Conservation (phyloP, 2,329 filamentous ascomycete genomes). For the Pseudofabraea citricarpa region DNA sequence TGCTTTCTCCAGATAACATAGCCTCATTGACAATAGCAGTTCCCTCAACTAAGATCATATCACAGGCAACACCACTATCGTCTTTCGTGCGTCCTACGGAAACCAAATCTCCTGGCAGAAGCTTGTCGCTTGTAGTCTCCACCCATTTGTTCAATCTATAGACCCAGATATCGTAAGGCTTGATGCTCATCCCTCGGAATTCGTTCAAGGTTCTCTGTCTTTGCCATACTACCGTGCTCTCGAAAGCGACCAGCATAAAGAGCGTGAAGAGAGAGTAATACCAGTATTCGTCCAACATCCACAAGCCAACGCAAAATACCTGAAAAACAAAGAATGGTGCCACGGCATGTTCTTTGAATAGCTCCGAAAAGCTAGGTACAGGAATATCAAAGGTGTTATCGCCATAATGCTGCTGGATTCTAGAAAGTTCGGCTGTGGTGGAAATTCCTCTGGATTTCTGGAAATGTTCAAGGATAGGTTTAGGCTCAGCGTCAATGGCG, state of each 20-base stretch:
- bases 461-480: constrained; percentile 72
- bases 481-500: constrained; percentile 78
- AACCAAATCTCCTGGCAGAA: constrained; percentile 88
- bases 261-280: constrained; percentile 99
- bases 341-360: constrained; percentile 97
- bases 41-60: constrained; percentile 92
- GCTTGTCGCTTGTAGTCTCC: constrained; percentile 83
- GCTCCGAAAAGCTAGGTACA: constrained; percentile 88
- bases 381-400: constrained; percentile 96
- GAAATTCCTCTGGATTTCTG: constrained; percentile 75
- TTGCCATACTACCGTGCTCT: constrained; percentile 99
- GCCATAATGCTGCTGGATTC: constrained; percentile 88
- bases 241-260: constrained; percentile 96
- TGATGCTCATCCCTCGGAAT: constrained; percentile 99
- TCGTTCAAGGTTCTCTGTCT: constrained; percentile 91
- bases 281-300: constrained; percentile 99
- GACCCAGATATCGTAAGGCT: constrained; percentile 93
- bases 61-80: constrained; percentile 92
- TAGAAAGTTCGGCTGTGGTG: constrained; percentile 69
- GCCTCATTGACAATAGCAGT: constrained; percentile 98
- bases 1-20: constrained; percentile 98
- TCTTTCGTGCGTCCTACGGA: constrained; percentile 94
- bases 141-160: constrained; percentile 84
- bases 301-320: constrained; percentile 95
- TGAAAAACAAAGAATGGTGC: constrained; percentile 99